Evolutionary conservation across 2,329 filamentous ascomycete genomes (phyloP).

Genomic region (Aphanocladium album): DNA sequence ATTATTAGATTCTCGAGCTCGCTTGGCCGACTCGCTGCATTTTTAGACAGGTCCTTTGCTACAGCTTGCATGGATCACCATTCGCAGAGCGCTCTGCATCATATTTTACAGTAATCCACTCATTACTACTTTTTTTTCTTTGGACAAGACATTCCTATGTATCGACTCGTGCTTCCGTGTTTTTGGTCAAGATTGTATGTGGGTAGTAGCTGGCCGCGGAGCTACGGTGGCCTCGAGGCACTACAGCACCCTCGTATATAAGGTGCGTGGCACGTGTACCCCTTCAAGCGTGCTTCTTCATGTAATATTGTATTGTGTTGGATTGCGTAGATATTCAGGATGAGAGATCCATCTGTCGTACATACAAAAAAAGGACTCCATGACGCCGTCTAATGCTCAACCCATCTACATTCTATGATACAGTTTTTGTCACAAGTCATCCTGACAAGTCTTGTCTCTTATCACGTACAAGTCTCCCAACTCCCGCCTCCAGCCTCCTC

Average conservation of each 20-base stretch:
- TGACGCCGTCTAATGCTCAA: slow-evolving; percentile 19
- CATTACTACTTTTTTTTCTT: not conserved
- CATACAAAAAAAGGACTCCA: slow-evolving; percentile 13
- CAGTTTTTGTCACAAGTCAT: slow-evolving; percentile 29
- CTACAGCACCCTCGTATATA: too few relatives aligned
- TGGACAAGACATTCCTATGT: not conserved
- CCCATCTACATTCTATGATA: slow-evolving; percentile 35
- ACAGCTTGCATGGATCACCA: not conserved
- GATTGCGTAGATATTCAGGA: slow-evolving; percentile 7
- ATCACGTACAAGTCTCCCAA: slow-evolving; percentile 4
- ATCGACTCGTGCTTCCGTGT: too few relatives aligned
- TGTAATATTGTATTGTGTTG: not conserved
- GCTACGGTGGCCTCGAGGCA: too few relatives aligned
- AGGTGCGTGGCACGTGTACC: not conserved
- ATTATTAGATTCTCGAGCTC: slow-evolving; percentile 8
- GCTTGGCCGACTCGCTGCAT: not conserved
- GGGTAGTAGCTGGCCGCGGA: too few relatives aligned
- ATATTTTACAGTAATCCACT: not conserved
- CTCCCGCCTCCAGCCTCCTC: not conserved
- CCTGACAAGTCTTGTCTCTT: slow-evolving; percentile 15
- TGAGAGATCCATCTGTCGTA: slow-evolving; percentile 11
- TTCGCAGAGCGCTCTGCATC: slow-evolving; percentile 7
- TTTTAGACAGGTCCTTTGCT: not conserved
- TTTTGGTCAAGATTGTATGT: too few relatives aligned
- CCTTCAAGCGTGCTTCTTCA: not conserved